Conservation (phyloP, 176 grass and related monocot genomes). For the Musa schizocarpa region DNA sequence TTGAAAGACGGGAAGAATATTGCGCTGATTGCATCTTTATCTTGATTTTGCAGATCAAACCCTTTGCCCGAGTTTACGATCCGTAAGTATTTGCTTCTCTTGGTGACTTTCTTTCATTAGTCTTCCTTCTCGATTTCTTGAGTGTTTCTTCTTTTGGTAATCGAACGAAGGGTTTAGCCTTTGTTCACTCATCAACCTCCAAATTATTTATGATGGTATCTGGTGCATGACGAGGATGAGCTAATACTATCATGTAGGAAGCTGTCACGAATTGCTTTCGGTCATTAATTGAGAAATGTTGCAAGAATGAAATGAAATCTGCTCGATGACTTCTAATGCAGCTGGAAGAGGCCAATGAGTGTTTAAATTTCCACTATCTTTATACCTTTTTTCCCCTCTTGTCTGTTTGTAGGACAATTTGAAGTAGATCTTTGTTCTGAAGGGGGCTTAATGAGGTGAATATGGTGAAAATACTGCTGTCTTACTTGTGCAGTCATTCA, state of each 20-base stretch:
- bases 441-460: background rate
- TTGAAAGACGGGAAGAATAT: background rate
- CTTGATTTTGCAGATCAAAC: slow-evolving; percentile 47
- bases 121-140: background rate
- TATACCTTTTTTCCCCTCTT: background rate
- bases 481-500: no score
- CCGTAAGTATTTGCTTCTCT: slow-evolving; percentile 49
- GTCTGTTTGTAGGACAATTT: background rate
- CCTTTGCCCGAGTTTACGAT: slow-evolving; percentile 68
- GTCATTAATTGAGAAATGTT: background rate
- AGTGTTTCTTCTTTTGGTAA: background rate
- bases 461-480: no score
- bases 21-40: slow-evolving; percentile 19
- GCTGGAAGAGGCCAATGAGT: background rate
- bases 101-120: background rate
- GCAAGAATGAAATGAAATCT: background rate
- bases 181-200: background rate
- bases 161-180: background rate
- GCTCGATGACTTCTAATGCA: background rate
- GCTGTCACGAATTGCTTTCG: background rate
- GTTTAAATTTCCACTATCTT: background rate
- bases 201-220: background rate
- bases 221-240: no score
- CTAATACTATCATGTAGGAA: background rate
- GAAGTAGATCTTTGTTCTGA: background rate